Conservation (phyloP, 495 filamentous ascomycete species). For the Tuber indicum region DNA sequence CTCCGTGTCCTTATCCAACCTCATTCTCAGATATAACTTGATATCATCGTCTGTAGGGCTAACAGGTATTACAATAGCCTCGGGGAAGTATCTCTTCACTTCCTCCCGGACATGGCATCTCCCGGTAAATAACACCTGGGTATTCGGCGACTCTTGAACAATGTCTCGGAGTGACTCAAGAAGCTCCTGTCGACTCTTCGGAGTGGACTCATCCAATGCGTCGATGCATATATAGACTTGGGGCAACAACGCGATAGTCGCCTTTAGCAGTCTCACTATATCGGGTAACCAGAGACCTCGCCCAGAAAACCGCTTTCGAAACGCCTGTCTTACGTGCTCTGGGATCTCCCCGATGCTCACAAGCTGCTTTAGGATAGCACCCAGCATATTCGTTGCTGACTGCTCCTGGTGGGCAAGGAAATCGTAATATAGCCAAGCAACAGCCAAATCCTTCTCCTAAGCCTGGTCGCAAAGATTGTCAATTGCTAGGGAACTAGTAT, state of each 20-base stretch:
- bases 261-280: background rate
- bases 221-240: background rate
- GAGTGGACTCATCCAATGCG: background rate
- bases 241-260: background rate
- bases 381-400: background rate
- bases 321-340: background rate
- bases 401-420: background rate
- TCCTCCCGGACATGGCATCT: background rate
- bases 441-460: background rate
- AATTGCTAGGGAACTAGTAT: background rate
- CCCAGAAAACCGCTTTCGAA: background rate
- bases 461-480: background rate
- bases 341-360: background rate
- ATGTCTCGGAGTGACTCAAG: background rate
- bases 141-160: background rate
- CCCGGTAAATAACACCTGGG: background rate
- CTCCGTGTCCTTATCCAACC: background rate
- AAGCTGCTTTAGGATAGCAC: background rate
- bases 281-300: background rate
- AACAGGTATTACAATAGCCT: background rate
- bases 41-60: background rate
- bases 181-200: background rate
- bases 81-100: background rate
- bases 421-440: slow-evolving; percentile 3
- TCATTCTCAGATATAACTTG: background rate